These are phyloP conservation scores for Elsinoe perseae DNA, from an alignment of 2,329 filamentous ascomycete genomes.

Conservation along the genomic window DNA sequence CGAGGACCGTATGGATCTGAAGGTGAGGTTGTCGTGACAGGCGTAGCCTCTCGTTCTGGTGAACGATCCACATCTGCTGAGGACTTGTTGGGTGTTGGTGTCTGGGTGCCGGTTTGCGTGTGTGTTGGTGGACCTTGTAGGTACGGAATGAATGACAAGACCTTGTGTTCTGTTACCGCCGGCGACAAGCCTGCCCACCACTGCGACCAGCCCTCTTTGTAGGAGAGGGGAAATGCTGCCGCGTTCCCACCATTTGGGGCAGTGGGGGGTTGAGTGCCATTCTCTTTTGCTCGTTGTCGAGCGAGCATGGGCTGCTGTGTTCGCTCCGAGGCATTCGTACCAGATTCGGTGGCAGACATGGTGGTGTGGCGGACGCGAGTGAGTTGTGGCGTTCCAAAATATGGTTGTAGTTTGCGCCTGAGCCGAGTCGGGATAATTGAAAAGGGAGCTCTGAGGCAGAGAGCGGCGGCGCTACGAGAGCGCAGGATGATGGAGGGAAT, in stretches of 20 bases:
- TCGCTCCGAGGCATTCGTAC: constrained; percentile 21
- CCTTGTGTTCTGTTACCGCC: constrained; percentile 74
- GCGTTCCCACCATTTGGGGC: constrained; percentile 17
- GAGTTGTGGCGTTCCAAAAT: not conserved
- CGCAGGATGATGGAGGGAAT: constrained; percentile 13
- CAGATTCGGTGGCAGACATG: constrained; percentile 27
- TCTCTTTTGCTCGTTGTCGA: constrained; percentile 26
- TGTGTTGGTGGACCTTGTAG: constrained; percentile 64
- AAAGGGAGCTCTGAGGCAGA: not conserved
- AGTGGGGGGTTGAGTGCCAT: constrained; percentile 16
- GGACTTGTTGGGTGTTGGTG: constrained; percentile 37
- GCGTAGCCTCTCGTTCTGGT: constrained; percentile 31
- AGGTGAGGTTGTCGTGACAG: constrained; percentile 36
- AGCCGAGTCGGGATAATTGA: not conserved
- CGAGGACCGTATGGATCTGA: constrained; percentile 78
- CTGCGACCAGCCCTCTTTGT: constrained; percentile 84
- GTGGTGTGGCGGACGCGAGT: constrained; percentile 22
- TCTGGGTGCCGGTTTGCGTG: constrained; percentile 53
- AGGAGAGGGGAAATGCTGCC: constrained; percentile 68
- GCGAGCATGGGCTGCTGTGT: constrained; percentile 30
- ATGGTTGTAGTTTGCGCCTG: not conserved
- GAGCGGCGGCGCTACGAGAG: constrained; percentile 3
- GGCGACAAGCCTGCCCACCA: constrained; percentile 90
- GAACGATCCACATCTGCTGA: constrained; percentile 33
- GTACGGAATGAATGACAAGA: constrained; percentile 78